These are phyloP conservation scores for Fusarium xyrophilum DNA, from an alignment of 2,329 filamentous ascomycete species.

Conservation along the genomic window DNA sequence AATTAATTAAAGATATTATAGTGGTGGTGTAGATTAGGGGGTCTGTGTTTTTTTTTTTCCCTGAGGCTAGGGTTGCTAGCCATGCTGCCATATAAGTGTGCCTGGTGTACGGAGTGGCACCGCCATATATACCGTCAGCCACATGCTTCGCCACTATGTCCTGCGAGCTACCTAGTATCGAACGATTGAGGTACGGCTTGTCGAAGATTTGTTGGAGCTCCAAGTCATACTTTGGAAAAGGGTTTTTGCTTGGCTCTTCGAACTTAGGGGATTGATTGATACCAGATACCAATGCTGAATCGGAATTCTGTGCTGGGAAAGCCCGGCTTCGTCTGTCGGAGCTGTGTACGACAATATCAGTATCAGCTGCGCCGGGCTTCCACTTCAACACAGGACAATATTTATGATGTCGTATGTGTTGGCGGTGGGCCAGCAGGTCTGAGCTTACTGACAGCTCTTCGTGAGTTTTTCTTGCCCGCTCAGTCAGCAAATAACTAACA, in stretches of 20 bases:
- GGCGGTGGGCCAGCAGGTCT: constrained; percentile 90
- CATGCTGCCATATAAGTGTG: not conserved
- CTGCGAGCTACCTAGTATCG: constrained; percentile 25
- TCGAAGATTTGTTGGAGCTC: constrained; percentile 20
- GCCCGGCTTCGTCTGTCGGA: constrained; percentile 54
- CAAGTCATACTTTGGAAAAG: constrained; percentile 14
- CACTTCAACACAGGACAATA: constrained; percentile 63
- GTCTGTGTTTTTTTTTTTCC: too few relatives aligned
- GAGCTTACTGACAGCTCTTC: constrained; percentile 78
- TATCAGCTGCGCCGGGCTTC: constrained; percentile 51
- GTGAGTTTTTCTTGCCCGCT: constrained; percentile 51
- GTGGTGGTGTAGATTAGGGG: too few relatives aligned
- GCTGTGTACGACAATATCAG: constrained; percentile 53
- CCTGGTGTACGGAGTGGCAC: not conserved
- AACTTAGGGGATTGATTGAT: constrained; percentile 1
- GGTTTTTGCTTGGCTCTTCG: constrained; percentile 3
- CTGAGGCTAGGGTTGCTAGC: too few relatives aligned
- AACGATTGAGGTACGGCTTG: constrained; percentile 35
- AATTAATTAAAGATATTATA: too few relatives aligned
- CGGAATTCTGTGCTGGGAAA: constrained; percentile 37
- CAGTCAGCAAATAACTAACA: not conserved
- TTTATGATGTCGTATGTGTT: constrained; percentile 93
- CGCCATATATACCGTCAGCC: constrained; percentile 14
- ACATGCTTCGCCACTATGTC: constrained; percentile 22
- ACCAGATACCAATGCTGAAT: constrained; percentile 38